Evolutionary conservation across 2,329 filamentous ascomycete species (phyloP), one percentile per base, ranked within the genome.

Genomic region (Aureobasidium sp.): DNA sequence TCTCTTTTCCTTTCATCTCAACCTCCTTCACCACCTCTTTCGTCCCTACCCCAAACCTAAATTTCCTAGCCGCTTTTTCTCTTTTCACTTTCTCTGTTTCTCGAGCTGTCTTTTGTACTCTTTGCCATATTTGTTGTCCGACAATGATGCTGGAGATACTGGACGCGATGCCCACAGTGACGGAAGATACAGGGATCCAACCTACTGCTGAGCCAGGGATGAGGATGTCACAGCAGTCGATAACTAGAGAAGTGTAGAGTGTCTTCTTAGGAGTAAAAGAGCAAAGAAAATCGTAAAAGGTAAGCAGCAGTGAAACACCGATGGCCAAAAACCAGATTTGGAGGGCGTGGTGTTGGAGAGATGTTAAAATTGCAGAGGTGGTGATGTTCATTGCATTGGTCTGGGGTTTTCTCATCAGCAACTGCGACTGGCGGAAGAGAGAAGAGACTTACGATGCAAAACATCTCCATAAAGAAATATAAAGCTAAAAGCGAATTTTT

Each of bases 241-340:
- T 78, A 1, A 84, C 63, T 6, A 87, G 70, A 55, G 77, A 77
- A 15, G 81, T 79, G 27, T 62, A 66, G 11, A 67, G 48, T 25
- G 30, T 49, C 41, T 16, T 10, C 44, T 25, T 8, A 21, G 41
- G 32, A 9, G 36, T 8, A n/a, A 48, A 44, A 21, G 16, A 16
- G 21, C 3, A 42, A 25, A 59, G 25, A 0, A 83, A 69, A 63
- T 76, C 72, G 63, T 83, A 65, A 34, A 77, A 34, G 2, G 76
- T 74, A 27, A 76, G 68, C 3, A 80, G 45, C 0, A 83, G 73
- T 0, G 80, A 83, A 62, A 63, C 81, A 11, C 74, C 74, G 27
- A 90, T 74, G 0, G 81, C 81, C 41, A 85, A 82, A 65, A 90
- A 82, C 88, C 88, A 91, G 72, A 88, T 86, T 57, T 84, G 81